Evolutionary conservation across 2,329 filamentous ascomycete genomes (phyloP).

Genomic region (Talaromyces sp.): DNA sequence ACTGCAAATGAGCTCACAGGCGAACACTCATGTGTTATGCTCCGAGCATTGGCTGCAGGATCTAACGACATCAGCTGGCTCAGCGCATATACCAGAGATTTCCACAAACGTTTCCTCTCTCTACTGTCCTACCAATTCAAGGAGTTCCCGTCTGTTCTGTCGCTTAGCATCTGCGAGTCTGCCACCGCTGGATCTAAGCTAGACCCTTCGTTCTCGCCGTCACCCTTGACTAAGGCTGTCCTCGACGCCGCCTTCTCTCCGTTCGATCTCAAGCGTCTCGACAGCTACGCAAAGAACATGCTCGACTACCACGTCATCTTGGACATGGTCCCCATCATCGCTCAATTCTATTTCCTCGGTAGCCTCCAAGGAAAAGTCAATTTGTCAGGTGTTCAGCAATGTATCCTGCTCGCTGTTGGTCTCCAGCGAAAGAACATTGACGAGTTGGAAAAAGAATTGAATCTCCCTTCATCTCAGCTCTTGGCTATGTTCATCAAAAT

Average conservation of each 20-base stretch:
- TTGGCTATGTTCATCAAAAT: slow-evolving; percentile 98
- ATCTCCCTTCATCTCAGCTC: slow-evolving; percentile 70
- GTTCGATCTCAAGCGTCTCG: slow-evolving; percentile 90
- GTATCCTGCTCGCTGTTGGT: slow-evolving; percentile 84
- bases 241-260: slow-evolving; percentile 78
- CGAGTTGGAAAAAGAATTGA: slow-evolving; percentile 72
- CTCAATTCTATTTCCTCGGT: slow-evolving; percentile 79
- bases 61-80: slow-evolving; percentile 76
- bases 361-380: slow-evolving; percentile 65
- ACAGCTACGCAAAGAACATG: slow-evolving; percentile 94
- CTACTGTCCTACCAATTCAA: slow-evolving; percentile 92
- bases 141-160: slow-evolving; percentile 70
- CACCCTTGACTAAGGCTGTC: slow-evolving; percentile 66
- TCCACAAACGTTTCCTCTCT: slow-evolving; percentile 87
- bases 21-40: slow-evolving; percentile 97
- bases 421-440: slow-evolving; percentile 87
- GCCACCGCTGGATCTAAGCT: slow-evolving; percentile 69
- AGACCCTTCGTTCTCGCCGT: slow-evolving; percentile 54
- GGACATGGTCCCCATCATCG: slow-evolving; percentile 81
- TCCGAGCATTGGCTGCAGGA: slow-evolving; percentile 65
- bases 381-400: slow-evolving; percentile 77
- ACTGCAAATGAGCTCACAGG: slow-evolving; percentile 95
- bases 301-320: slow-evolving; percentile 97
- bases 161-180: slow-evolving; percentile 83
- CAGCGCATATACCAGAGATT: slow-evolving; percentile 85